phyloP scores from a whole-genome alignment of 805 yeast genomes.

The Kazachstania viticola region DNA sequence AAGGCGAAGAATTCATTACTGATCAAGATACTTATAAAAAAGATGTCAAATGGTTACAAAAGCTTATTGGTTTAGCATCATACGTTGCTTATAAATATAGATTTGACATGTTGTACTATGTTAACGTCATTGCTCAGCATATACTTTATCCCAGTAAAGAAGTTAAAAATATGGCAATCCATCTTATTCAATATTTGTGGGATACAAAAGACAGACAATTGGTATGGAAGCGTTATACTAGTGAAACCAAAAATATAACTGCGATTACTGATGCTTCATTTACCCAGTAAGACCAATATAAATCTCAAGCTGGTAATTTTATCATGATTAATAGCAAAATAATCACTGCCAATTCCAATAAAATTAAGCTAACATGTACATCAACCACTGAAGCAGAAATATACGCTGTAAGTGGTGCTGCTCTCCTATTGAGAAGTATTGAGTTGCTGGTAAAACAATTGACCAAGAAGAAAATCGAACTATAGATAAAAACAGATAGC shows the following conservation, averaged over 20 bases:
- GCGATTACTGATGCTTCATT: not conserved
- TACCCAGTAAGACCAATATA: not conserved
- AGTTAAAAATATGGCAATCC: constrained; percentile 1
- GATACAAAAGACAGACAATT: constrained; percentile 3
- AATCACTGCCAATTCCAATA: not conserved
- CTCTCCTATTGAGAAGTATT: not conserved
- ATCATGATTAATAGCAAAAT: not conserved
- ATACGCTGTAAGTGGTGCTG: not conserved
- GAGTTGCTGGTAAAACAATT: not conserved
- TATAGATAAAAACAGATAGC: not conserved
- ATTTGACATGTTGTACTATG: constrained; percentile 1
- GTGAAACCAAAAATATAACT: not conserved
- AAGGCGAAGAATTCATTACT: constrained; percentile 1
- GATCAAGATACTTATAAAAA: constrained; percentile 1
- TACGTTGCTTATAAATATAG: constrained; percentile 8
- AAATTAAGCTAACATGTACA: not conserved
- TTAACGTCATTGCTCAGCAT: constrained; percentile 1
- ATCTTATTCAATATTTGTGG: constrained; percentile 3
- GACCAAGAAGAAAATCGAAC: not conserved
- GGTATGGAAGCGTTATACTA: constrained; percentile 1
- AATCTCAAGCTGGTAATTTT: not conserved
- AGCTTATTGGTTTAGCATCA: constrained; percentile 6
- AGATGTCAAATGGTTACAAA: constrained; percentile 6
- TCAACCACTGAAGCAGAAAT: not conserved
- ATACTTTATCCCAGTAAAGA: constrained; percentile 4